Base-by-base conservation (phyloP, 2,329 filamentous ascomycete species). In the Fusarium heterosporum region DNA sequence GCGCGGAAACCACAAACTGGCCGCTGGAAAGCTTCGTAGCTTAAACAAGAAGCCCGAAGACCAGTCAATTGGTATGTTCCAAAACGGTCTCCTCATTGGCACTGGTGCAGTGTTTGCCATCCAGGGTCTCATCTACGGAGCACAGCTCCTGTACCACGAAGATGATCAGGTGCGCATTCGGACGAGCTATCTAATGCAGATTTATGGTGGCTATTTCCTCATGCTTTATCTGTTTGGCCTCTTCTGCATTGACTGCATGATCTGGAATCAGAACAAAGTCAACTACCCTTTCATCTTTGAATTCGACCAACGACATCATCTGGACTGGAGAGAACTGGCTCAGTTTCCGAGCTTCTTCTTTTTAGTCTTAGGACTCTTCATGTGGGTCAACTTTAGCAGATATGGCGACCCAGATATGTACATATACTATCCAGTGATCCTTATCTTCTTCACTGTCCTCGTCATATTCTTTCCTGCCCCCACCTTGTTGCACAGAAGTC, bases 261-360 rank as follows among this genome's bases (percentile, higher is more conserved):
- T 97, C 16, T 99, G 95, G 93, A 88, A 89, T 8, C 82, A 82
- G 50, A 89, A 90, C 76, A 96, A 95, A 78, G 92, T 99, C 79
- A 99, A 99, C 76, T 98, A 98, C 76, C 87, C 90, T 53, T 97
- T 97, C 77, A 93, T 98, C 70, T 99, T 99, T 75, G 96, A 99
- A 79, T 96, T 97, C 74, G 94, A 98, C 81, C 89, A 90, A 53
- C 86, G 95, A 58, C 89, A 96, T 76, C 88, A 90, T 66, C 81
- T 98, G 28, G 93, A 98, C 77, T 99, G 95, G 93, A 89, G 92
- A 70, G 89, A 97, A 76, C 83, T 97, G 29, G 84, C 91, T 8
- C 92, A 96, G 83, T 90, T 98, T 65, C 94, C 96, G 4, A 92
- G 92, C 70, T 89, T 96, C 76, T 93, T 96, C 75, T 81, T 93